phyloP scores from a whole-genome alignment of 306 rosid species.

The Comarum palustre region DNA sequence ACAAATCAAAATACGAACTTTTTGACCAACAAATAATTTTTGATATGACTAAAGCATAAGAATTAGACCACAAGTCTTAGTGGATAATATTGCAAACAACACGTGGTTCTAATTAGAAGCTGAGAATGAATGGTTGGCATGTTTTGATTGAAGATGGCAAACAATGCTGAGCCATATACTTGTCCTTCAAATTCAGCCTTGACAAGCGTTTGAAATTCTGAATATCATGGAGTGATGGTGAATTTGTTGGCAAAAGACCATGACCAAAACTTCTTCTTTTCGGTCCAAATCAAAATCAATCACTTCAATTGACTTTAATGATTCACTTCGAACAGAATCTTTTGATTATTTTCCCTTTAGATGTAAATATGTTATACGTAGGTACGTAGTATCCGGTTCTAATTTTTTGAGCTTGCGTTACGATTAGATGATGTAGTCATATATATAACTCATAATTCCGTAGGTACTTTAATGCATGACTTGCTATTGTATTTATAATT shows the following conservation, averaged over 20 bases:
- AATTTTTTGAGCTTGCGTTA: not conserved
- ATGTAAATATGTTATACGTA: not conserved
- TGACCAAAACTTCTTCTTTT: not conserved
- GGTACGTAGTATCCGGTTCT: not conserved
- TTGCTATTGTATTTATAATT: too few species aligned
- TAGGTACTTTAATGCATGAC: too few species aligned
- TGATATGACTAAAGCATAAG: too few species aligned
- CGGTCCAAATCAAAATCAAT: not conserved
- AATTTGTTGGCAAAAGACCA: not conserved
- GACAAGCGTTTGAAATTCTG: not conserved
- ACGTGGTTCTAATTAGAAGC: not conserved
- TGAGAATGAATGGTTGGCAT: not conserved
- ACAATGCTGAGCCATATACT: not conserved
- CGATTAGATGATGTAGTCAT: too few species aligned
- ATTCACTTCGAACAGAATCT: conserved; percentile 4
- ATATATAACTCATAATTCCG: too few species aligned
- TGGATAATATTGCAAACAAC: not conserved
- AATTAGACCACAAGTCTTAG: not conserved
- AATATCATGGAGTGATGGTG: not conserved
- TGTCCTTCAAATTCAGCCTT: not conserved
- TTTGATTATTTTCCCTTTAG: conserved; percentile 14
- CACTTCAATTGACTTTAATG: conserved; percentile 7
- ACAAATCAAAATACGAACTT: too few species aligned
- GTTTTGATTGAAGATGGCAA: conserved; percentile 3
- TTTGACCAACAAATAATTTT: too few species aligned